These are phyloP conservation scores for Colletotrichum higginsianum DNA, from an alignment of 2,329 filamentous ascomycete genomes.

Conservation along the genomic window DNA sequence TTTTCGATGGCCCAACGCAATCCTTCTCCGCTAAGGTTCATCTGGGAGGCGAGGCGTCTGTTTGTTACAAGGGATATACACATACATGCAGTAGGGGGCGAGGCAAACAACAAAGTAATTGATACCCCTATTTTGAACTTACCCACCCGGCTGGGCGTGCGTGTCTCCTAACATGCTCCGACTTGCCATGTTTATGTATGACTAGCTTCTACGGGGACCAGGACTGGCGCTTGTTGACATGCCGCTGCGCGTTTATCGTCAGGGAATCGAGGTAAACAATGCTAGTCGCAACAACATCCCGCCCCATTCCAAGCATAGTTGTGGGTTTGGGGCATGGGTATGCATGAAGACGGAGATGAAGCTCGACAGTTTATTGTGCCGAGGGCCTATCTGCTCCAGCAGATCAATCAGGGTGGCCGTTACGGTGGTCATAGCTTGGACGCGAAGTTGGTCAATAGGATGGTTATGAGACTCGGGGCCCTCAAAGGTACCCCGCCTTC, in stretches of 20 bases:
- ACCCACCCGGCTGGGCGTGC: too few relatives aligned
- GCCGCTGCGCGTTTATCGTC: conserved; percentile 9
- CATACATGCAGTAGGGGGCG: conserved; percentile 18
- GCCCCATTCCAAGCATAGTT: not conserved
- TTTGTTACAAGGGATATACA: conserved; percentile 10
- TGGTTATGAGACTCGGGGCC: too few relatives aligned
- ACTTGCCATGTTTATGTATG: not conserved
- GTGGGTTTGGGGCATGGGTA: not conserved
- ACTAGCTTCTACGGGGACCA: not conserved
- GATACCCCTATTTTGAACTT: conserved; percentile 34
- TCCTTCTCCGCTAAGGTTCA: not conserved
- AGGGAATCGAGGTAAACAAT: not conserved
- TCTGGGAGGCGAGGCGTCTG: conserved; percentile 27
- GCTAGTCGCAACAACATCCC: not conserved
- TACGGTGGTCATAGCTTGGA: too few relatives aligned
- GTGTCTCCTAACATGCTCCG: not conserved
- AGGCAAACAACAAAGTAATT: conserved; percentile 35
- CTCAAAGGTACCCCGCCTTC: too few relatives aligned
- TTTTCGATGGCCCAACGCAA: conserved; percentile 2
- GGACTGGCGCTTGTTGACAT: not conserved
- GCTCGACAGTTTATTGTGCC: not conserved
- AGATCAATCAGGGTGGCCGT: too few relatives aligned
- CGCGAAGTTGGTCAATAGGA: too few relatives aligned
- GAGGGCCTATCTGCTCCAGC: not conserved
- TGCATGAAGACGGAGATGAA: not conserved